Conservation (phyloP, 2,329 filamentous ascomycete genomes). For the Trichoderma koningiopsis region DNA sequence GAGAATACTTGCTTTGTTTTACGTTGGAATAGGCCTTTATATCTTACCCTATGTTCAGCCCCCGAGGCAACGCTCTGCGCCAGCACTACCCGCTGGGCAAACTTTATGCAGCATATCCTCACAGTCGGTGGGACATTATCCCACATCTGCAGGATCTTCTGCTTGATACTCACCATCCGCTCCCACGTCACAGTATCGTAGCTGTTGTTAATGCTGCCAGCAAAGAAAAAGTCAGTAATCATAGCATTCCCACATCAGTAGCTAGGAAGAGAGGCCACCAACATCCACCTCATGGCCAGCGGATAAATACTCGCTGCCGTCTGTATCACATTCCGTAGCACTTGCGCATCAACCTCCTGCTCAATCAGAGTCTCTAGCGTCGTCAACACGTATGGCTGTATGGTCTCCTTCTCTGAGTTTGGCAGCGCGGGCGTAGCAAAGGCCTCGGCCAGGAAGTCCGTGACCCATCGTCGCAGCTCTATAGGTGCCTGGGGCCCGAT, state of each 20-base stretch:
- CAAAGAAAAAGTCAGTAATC: constrained; percentile 33
- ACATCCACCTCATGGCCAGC: constrained; percentile 91
- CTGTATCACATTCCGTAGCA: constrained; percentile 85
- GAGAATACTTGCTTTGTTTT: not conserved
- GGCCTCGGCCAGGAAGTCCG: constrained; percentile 92
- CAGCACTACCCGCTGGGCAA: constrained; percentile 88
- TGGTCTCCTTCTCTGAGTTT: constrained; percentile 75
- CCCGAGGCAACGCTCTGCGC: constrained; percentile 85
- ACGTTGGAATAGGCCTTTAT: not conserved
- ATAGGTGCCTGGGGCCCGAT: constrained; percentile 73
- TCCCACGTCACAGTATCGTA: constrained; percentile 84
- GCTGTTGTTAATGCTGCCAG: constrained; percentile 77
- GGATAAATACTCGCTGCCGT: constrained; percentile 91
- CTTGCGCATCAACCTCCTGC: constrained; percentile 73
- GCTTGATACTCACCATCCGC: constrained; percentile 84
- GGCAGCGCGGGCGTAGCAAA: constrained; percentile 89
- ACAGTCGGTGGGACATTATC: constrained; percentile 75
- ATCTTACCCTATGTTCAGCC: constrained; percentile 76
- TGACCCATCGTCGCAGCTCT: constrained; percentile 91
- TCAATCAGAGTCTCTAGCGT: constrained; percentile 72
- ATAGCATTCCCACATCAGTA: not conserved
- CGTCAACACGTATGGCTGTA: constrained; percentile 76
- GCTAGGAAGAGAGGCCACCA: constrained; percentile 54
- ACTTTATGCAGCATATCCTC: constrained; percentile 95
- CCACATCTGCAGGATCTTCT: constrained; percentile 85